Percentiles rank a stretch among this genome's conserved stretches.
These are phyloP conservation scores for Beauveria asiatica DNA, from an alignment of 2,329 filamentous ascomycete species.

Conservation along the genomic window DNA sequence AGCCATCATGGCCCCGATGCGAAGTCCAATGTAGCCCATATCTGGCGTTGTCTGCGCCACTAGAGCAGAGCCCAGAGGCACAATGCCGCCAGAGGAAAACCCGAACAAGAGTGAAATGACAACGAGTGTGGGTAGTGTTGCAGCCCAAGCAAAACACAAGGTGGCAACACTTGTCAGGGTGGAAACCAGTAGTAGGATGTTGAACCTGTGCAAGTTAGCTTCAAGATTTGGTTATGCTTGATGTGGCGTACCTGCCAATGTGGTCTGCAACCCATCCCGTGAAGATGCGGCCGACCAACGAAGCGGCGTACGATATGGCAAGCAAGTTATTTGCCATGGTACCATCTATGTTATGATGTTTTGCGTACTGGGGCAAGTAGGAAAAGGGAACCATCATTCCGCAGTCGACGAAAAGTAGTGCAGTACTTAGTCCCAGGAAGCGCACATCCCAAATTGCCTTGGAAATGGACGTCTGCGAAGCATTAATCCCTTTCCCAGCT, in stretches of 20 bases:
- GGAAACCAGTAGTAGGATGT: slow-evolving; percentile 25
- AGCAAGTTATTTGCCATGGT: slow-evolving; percentile 52
- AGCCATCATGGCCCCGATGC: slow-evolving; percentile 26
- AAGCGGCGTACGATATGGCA: slow-evolving; percentile 52
- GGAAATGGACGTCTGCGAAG: slow-evolving; percentile 17
- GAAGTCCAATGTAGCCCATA: slow-evolving; percentile 22
- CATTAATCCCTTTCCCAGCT: slow-evolving; percentile 9
- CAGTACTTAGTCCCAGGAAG: slow-evolving; percentile 16
- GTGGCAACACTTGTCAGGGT: slow-evolving; percentile 20
- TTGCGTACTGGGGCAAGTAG: slow-evolving; percentile 41
- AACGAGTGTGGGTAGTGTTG: slow-evolving; percentile 13
- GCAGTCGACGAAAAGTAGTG: slow-evolving; percentile 21
- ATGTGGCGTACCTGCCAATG: slow-evolving; percentile 28
- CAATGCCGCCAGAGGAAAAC: slow-evolving; percentile 23
- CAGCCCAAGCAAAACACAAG: slow-evolving; percentile 23
- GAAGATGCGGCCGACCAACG: slow-evolving; percentile 41
- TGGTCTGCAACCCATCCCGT: slow-evolving; percentile 44
- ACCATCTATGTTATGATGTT: slow-evolving; percentile 34
- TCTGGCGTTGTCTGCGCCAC: slow-evolving; percentile 23
- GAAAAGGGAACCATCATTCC: slow-evolving; percentile 24
- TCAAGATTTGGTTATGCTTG: too few relatives aligned
- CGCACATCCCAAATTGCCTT: slow-evolving; percentile 18
- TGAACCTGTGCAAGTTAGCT: slow-evolving; percentile 26
- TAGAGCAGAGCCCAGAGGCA: slow-evolving; percentile 26
- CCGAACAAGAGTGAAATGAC: slow-evolving; percentile 21